Conservation (phyloP, 2,329 filamentous ascomycete species). For the Didymella segeticola region DNA sequence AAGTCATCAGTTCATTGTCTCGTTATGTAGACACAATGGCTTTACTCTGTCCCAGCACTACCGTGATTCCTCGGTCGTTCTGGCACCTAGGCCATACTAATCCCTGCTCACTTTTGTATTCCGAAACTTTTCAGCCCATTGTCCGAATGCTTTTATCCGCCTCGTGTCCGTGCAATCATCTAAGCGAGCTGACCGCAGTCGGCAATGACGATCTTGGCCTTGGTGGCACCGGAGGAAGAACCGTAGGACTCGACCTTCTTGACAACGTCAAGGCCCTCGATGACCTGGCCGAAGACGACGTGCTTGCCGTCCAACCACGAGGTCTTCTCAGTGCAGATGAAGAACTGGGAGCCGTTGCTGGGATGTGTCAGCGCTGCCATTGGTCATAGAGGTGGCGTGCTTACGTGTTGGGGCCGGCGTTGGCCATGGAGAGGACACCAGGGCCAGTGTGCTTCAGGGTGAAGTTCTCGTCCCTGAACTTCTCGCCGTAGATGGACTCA, state of each 20-base stretch:
- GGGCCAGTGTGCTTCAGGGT: constrained; percentile 88
- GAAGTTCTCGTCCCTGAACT: constrained; percentile 97
- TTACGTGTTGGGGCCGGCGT: constrained; percentile 72
- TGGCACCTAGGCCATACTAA: constrained; percentile 17
- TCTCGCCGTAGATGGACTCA: constrained; percentile 95
- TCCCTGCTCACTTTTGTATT: constrained; percentile 10
- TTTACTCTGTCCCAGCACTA: constrained; percentile 14
- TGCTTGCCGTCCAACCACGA: constrained; percentile 82
- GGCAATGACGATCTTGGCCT: constrained; percentile 31
- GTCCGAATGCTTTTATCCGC: constrained; percentile 18
- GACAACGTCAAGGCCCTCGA: constrained; percentile 35
- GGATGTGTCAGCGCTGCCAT: constrained; percentile 33
- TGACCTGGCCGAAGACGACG: constrained; percentile 82
- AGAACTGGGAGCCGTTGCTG: constrained; percentile 98
- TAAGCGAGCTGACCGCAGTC: constrained; percentile 34
- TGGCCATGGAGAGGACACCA: constrained; percentile 96
- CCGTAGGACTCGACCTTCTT: constrained; percentile 34
- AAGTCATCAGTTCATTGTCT: constrained; percentile 21
- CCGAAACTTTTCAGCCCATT: constrained; percentile 14
- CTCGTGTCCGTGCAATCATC: constrained; percentile 10
- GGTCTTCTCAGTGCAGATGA: constrained; percentile 91
- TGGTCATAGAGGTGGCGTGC: neutral
- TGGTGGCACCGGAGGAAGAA: constrained; percentile 29
- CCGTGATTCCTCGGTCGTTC: constrained; percentile 5
- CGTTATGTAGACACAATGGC: constrained; percentile 18